A percentile compares a stretch with the other conserved stretches of the same genome.
phyloP scores from a whole-genome alignment of 208 protist species.

The Wallacemonas rigidus region DNA sequence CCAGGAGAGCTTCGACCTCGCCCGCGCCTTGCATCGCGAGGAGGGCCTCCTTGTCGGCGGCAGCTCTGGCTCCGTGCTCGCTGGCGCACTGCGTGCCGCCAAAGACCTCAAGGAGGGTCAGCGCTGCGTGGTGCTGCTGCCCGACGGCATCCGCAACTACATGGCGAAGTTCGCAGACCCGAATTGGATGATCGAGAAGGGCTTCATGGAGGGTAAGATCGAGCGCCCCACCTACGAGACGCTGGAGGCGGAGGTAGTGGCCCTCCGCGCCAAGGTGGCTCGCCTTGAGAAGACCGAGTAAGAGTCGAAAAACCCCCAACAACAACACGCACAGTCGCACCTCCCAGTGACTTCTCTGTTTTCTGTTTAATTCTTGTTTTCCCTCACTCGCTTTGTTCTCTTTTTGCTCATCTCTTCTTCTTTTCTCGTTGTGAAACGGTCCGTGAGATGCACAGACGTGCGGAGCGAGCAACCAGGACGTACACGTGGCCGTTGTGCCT shows the following conservation, averaged over 20 bases:
- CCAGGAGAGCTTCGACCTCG: slow-evolving; percentile 93
- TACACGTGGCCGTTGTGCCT: too few relatives aligned
- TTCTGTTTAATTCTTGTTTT: slow-evolving; percentile 17
- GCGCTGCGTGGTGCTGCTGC: slow-evolving; percentile 94
- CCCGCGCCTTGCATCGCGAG: slow-evolving; percentile 91
- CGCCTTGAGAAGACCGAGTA: slow-evolving; percentile 50
- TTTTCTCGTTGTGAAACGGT: slow-evolving; percentile 5
- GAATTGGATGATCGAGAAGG: slow-evolving; percentile 97
- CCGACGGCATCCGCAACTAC: slow-evolving; percentile 97
- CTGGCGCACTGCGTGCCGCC: slow-evolving; percentile 89
- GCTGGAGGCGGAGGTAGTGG: slow-evolving; percentile 56
- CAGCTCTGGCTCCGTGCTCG: slow-evolving; percentile 92
- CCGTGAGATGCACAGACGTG: background rate
- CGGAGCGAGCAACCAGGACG: background rate
- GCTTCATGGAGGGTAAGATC: slow-evolving; percentile 79
- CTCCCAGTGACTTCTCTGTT: background rate
- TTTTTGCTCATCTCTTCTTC: slow-evolving; percentile 20
- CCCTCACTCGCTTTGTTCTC: slow-evolving; percentile 12
- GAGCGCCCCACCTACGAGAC: slow-evolving; percentile 81
- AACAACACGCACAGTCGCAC: background rate
- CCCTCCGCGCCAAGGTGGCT: slow-evolving; percentile 62
- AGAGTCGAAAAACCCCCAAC: background rate
- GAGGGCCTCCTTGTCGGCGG: slow-evolving; percentile 97
- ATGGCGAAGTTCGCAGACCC: slow-evolving; percentile 96
- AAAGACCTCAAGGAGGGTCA: slow-evolving; percentile 90